Conservation (phyloP, 495 filamentous ascomycete species). For the Penicillium simplicissimum region DNA sequence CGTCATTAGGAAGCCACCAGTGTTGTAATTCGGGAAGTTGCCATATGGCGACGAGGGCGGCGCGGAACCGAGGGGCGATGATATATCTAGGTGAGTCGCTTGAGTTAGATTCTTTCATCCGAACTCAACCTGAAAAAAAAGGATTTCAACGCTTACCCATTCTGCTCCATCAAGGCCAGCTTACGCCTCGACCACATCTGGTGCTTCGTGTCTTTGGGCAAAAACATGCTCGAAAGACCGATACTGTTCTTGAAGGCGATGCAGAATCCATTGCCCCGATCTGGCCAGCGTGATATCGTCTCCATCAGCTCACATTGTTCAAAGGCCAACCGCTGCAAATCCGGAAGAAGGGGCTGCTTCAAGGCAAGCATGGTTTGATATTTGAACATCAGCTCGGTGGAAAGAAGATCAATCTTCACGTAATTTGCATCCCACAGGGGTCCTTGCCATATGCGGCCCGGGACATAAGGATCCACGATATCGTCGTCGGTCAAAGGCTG, state of each 20-base stretch:
- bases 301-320: conserved; percentile 76
- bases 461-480: conserved; percentile 70
- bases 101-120: conserved; percentile 12
- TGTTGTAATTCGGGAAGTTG: conserved; percentile 63
- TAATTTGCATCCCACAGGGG: conserved; percentile 73
- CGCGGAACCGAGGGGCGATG: conserved; percentile 71
- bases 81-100: conserved; percentile 65
- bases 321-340: conserved; percentile 61
- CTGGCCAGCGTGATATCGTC: conserved; percentile 70
- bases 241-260: conserved; percentile 75
- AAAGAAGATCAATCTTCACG: conserved; percentile 73
- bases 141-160: conserved; percentile 64
- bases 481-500: conserved; percentile 57
- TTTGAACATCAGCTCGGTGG: conserved; percentile 76
- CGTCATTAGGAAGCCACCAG: conserved; percentile 88
- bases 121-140: background rate
- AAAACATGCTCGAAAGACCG: conserved; percentile 73
- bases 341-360: conserved; percentile 50
- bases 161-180: conserved; percentile 72
- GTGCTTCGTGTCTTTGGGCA: conserved; percentile 70
- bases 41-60: conserved; percentile 71
- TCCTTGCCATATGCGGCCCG: conserved; percentile 64
- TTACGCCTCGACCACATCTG: conserved; percentile 83
- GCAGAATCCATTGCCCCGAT: conserved; percentile 65
- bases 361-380: conserved; percentile 63